Percentiles rank a stretch among this genome's conserved stretches.
phyloP scores from a whole-genome alignment of 164 flowering plant genomes.

The Vitis cinerea region DNA sequence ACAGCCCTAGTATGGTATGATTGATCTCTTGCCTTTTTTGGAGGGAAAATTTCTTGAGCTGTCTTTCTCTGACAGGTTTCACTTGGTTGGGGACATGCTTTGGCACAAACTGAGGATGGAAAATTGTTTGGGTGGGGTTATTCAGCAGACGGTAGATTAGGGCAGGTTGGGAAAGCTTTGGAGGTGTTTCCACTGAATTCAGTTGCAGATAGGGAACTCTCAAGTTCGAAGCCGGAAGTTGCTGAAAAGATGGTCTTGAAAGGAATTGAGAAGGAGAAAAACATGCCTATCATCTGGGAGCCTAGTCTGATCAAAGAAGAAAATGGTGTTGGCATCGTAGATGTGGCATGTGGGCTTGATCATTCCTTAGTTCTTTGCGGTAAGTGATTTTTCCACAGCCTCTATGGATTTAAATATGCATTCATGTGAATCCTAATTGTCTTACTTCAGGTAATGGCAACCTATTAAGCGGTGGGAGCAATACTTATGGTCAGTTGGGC shows the following conservation, averaged over 20 bases:
- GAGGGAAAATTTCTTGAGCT: not conserved
- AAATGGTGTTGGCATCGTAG: conserved; percentile 45
- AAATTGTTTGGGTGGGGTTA: conserved; percentile 94
- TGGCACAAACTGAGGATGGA: conserved; percentile 70
- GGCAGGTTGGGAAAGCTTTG: conserved; percentile 44
- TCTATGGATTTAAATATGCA: not conserved
- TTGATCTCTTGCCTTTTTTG: too few relatives aligned
- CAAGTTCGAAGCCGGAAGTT: conserved; percentile 33
- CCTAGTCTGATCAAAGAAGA: conserved; percentile 66
- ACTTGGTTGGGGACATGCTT: conserved; percentile 95
- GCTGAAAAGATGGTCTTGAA: conserved; percentile 69
- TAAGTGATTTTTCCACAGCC: conserved; percentile 28
- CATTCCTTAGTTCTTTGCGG: conserved; percentile 81
- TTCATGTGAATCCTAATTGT: not conserved
- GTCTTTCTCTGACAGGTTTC: conserved; percentile 50
- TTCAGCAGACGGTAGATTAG: conserved; percentile 84
- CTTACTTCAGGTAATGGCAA: conserved; percentile 55
- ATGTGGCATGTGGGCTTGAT: conserved; percentile 88
- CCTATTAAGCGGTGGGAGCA: conserved; percentile 76
- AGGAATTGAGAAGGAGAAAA: conserved; percentile 67
- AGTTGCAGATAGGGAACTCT: conserved; percentile 7
- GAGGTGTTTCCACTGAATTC: conserved; percentile 36
- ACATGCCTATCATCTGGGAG: conserved; percentile 90
- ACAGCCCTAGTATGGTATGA: not conserved
- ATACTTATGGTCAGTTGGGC: conserved; percentile 82